A percentile compares a stretch with the other conserved stretches of the same genome.
These are phyloP conservation scores for Phoma herbarum DNA, from an alignment of 2,329 filamentous ascomycete genomes.

Conservation along the genomic window DNA sequence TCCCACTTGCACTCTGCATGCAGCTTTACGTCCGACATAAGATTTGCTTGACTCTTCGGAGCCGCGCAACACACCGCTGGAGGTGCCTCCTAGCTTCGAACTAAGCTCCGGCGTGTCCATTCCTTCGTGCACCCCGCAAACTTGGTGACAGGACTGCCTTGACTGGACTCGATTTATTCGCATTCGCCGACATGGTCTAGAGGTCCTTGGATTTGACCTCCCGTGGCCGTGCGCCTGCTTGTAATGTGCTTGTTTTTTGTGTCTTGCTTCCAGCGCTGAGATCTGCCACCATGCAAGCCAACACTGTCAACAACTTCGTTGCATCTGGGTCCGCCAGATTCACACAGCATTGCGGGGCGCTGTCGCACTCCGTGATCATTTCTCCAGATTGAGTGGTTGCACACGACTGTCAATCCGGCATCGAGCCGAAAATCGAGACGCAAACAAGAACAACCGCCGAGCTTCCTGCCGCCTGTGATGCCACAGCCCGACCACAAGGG, in stretches of 20 bases:
- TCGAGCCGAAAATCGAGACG: slow-evolving; percentile 25
- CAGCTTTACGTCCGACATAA: slow-evolving; percentile 12
- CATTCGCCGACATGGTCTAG: slow-evolving; percentile 10
- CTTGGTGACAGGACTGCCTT: slow-evolving; percentile 5
- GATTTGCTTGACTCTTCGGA: slow-evolving; percentile 12
- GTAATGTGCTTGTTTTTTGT: slow-evolving; percentile 1
- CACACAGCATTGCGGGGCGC: slow-evolving; percentile 18
- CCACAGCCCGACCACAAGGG: slow-evolving; percentile 19
- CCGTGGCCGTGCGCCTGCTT: slow-evolving; percentile 9
- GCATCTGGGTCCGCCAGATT: slow-evolving; percentile 7
- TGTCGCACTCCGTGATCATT: slow-evolving; percentile 17
- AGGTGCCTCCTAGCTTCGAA: slow-evolving; percentile 11
- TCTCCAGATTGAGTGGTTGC: slow-evolving; percentile 22
- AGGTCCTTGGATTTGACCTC: slow-evolving; percentile 9
- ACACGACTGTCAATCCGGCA: slow-evolving; percentile 28
- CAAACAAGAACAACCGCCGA: slow-evolving; percentile 23
- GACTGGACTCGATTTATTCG: slow-evolving; percentile 7
- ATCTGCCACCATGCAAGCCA: slow-evolving; percentile 2
- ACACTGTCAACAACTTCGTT: slow-evolving; percentile 1
- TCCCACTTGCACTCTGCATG: slow-evolving; percentile 15
- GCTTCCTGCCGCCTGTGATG: slow-evolving; percentile 22
- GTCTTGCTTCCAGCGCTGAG: slow-evolving; percentile 5
- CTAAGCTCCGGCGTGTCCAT: slow-evolving; percentile 13
- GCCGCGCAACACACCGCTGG: slow-evolving; percentile 21
- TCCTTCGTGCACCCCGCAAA: slow-evolving; percentile 13